Evolutionary conservation across 2,329 filamentous ascomycete species (phyloP), one percentile per base, ranked within the genome.

Genomic region (Xylaria sp.): DNA sequence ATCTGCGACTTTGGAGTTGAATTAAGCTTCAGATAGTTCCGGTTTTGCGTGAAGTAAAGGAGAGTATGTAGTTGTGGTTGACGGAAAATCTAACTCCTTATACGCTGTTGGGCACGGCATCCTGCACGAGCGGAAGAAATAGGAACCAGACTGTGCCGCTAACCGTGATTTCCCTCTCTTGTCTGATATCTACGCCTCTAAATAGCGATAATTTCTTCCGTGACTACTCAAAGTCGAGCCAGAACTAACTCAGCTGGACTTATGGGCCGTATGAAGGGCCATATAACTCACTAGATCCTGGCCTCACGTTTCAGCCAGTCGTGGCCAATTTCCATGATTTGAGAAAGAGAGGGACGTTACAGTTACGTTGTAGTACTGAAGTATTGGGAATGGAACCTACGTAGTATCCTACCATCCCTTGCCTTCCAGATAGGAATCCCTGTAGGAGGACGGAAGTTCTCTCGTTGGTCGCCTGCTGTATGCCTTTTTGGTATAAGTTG

Each of bases 301-400:
- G 10, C 44, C 55, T 60, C 58, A 63, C 47, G 55, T 66, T 56
- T 61, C 60, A 63, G 56, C 59, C 44, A 61, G 55, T 63, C 27
- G 25, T 45, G 27, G 31, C 45, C 51, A 61, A 60, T 61, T 42
- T 49, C 29, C 31, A 51, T 47, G 45, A 36, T 51, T 39, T 55
- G 54, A 20, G 20, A 51, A 44, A 36, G 36, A 51, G 29, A 60
- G 39, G 54, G 36, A 49, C 56, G 33, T 51, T 31, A 10, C 36
- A 20, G 42, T 44, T 33, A 42, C 17, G 44, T 58, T 45, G 60
- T 60, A 47, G 49, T 49, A 39, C 59, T 36, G 39, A 58, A 17
- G 10, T 39, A 36, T 25, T 36, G 39, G 29, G 20, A 56, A 42
- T 51, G n/a, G 33, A 42, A 50, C n/a, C 33, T 17, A 51, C 5